A percentile compares a stretch with the other conserved stretches of the same genome.
Evolutionary conservation across 768 basidiomycete genomes (phyloP).

Genomic region (Daedaleopsis nitida): DNA sequence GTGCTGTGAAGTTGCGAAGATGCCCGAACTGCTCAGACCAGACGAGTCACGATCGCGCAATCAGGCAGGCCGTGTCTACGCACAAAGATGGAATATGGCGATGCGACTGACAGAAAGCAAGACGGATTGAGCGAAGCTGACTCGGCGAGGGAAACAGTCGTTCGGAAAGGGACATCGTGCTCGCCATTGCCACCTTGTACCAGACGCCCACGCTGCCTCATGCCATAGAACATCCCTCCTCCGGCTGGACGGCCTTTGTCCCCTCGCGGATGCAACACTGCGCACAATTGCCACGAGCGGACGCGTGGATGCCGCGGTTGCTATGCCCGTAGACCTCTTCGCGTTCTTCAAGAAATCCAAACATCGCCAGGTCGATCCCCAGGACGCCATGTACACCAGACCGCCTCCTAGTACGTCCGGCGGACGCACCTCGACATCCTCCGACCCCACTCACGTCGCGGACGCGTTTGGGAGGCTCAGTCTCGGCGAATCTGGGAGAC

Average conservation of each 20-base stretch:
- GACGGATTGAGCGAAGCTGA: conserved; percentile 6
- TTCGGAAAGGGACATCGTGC: background rate
- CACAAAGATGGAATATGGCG: background rate
- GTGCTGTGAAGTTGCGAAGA: background rate
- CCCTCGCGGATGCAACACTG: background rate
- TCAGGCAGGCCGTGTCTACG: background rate
- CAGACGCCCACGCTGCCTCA: conserved; percentile 8
- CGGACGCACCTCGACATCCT: conserved; percentile 4
- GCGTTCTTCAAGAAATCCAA: conserved; percentile 17
- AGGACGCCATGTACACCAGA: background rate
- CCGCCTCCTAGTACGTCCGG: background rate
- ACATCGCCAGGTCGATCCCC: conserved; percentile 2
- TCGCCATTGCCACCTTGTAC: background rate
- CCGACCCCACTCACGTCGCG: background rate
- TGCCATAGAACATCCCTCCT: background rate
- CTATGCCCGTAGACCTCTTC: conserved; percentile 12
- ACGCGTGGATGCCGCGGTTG: background rate
- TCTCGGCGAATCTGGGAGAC: conserved; percentile 1
- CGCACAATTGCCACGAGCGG: background rate
- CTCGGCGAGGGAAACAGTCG: conserved; percentile 6
- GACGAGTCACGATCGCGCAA: background rate
- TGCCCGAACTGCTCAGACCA: background rate
- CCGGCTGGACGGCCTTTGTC: conserved; percentile 5
- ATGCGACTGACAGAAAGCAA: background rate
- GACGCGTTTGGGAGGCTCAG: conserved; percentile 10